Evolutionary conservation across 345 rosid genomes (phyloP).

Genomic region (Raphanus raphanistrum): DNA sequence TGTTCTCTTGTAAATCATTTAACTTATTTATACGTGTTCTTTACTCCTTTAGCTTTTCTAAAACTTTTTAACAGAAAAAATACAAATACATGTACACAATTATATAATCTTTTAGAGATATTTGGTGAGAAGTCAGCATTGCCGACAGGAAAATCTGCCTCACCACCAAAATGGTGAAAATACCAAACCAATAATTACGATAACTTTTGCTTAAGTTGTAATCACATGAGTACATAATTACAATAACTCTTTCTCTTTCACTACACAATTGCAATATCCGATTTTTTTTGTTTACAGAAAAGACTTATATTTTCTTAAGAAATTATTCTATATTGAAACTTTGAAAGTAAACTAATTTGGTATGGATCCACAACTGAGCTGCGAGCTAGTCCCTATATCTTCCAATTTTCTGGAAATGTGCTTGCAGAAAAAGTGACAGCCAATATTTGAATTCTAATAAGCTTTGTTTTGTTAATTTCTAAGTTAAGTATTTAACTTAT

Average conservation of each 20-base stretch:
- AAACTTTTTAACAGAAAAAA: constrained; percentile 20
- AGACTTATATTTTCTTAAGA: not conserved
- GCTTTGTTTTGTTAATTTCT: not conserved
- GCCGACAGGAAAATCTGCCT: constrained; percentile 75
- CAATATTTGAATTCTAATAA: not conserved
- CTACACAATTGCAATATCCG: not conserved
- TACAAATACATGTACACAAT: not conserved
- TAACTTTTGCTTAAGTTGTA: constrained; percentile 34
- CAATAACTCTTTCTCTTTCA: not conserved
- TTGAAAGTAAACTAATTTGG: not conserved
- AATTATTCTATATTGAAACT: not conserved
- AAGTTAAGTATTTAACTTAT: not conserved
- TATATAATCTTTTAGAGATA: constrained; percentile 10
- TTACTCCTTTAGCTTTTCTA: not conserved
- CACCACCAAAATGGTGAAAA: constrained; percentile 51
- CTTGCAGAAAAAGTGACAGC: not conserved
- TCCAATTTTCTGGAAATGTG: not conserved
- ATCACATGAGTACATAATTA: constrained; percentile 26
- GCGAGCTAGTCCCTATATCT: not conserved
- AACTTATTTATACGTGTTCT: constrained; percentile 9
- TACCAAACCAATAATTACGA: constrained; percentile 43
- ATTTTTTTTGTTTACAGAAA: not conserved
- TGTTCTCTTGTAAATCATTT: constrained; percentile 6
- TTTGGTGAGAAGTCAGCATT: constrained; percentile 85
- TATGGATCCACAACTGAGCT: not conserved